Evolutionary conservation across 768 basidiomycete genomes (phyloP), one percentile per base, ranked within the genome.

Genomic region (Goffeauzyma gilvescens): DNA sequence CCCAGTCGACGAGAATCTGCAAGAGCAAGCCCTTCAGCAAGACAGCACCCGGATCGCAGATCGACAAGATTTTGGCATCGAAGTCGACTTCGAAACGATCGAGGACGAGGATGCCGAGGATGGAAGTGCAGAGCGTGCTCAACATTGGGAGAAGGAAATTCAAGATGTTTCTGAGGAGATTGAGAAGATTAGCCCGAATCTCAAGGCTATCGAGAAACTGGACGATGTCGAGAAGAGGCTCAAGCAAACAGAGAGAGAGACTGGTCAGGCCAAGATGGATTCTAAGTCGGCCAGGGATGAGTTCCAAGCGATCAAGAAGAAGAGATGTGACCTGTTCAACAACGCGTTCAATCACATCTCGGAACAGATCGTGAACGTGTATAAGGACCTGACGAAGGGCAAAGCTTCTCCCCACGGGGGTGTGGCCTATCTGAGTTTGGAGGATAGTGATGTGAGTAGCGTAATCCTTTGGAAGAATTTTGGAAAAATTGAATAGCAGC

Each of bases 331-430:
- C 46, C 61, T 90, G 18, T 96, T 96, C 70, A 87, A 89, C 64
- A 83, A 80, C 52, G 93, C 93, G 0, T 98, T 86, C 67, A 79
- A 78, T 48, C 89, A 98, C 55, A 96, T 98, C 43, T 82, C 89
- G 9, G 85, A 89, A 46, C 71, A 75, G 30, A 98, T 98, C 50
- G 89, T 95, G 57, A 72, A 78, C 49, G 89, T 96, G 1, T 98
- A 98, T 68, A 96, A 96, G 65, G 87, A 95, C 51, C 72, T 96
- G 13, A 96, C 93, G 0, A 96, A 90, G 64, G 87, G 85, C 12
- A 86, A 85, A 58, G 79, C 81, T 2, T 74, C 84, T 1, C 86
- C 86, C 0, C 80, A 84, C 75, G 90, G 90, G 33, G 93, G 93
- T 51, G 84, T 93, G 24, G 93, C 89, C 2, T 98, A 96, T 64